These are phyloP conservation scores for Sporothrix globosa DNA, from an alignment of 2,329 filamentous ascomycete genomes.

Conservation along the genomic window DNA sequence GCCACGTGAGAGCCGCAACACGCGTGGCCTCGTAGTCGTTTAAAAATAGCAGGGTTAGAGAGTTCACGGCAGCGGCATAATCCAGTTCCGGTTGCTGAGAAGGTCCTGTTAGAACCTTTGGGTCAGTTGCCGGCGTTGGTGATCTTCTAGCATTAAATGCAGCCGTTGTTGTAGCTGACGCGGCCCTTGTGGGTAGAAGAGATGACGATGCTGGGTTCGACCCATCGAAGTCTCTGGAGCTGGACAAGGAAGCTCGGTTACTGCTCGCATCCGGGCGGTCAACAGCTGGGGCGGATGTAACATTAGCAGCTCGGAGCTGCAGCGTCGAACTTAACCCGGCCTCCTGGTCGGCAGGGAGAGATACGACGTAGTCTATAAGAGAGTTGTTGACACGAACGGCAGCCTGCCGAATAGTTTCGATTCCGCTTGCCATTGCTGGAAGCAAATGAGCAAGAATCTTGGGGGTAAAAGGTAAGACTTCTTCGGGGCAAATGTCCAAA, in stretches of 20 bases:
- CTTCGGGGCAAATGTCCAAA: constrained; percentile 94
- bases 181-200: constrained; percentile 20
- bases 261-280: constrained; percentile 54
- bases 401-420: constrained; percentile 85
- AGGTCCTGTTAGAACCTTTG: constrained; percentile 39
- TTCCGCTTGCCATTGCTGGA: constrained; percentile 88
- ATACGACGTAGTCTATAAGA: constrained; percentile 92
- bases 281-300: constrained; percentile 32
- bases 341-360: constrained; percentile 73
- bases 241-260: constrained; percentile 57
- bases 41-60: constrained; percentile 87
- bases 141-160: constrained; percentile 43
- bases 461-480: constrained; percentile 92
- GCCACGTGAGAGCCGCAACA: constrained; percentile 90
- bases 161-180: constrained; percentile 52
- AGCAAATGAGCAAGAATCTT: constrained; percentile 88
- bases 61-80: constrained; percentile 91
- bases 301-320: neutral
- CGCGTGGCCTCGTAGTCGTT: constrained; percentile 97
- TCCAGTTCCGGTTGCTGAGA: constrained; percentile 73
- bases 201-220: constrained; percentile 53
- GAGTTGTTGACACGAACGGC: constrained; percentile 88
- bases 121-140: constrained; percentile 39
- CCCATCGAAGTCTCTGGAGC: constrained; percentile 57
- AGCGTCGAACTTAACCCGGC: constrained; percentile 35